Evolutionary conservation across 2,329 filamentous ascomycete species (phyloP).

Genomic region (Aspergillus sp.): DNA sequence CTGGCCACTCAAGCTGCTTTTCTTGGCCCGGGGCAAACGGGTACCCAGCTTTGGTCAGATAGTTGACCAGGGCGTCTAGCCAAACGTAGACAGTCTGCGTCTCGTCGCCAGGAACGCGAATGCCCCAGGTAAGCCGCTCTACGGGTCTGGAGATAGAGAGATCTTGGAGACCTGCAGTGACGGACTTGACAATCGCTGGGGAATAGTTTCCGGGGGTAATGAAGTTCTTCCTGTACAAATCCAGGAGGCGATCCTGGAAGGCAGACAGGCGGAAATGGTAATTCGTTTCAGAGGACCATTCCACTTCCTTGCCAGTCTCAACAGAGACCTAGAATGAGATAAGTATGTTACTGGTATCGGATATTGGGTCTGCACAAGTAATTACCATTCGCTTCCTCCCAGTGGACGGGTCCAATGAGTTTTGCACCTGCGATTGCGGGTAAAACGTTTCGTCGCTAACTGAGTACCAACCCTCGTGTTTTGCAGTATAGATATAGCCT

Average conservation of each 20-base stretch:
- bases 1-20: constrained; percentile 67
- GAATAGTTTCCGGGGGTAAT: constrained; percentile 65
- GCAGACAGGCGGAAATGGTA: constrained; percentile 90
- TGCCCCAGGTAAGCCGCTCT: constrained; percentile 74
- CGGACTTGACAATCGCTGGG: constrained; percentile 69
- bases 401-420: constrained; percentile 67
- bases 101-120: constrained; percentile 74
- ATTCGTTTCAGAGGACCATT: constrained; percentile 88
- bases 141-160: constrained; percentile 79
- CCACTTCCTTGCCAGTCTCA: constrained; percentile 86
- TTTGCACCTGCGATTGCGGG: constrained; percentile 64
- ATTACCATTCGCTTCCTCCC: constrained; percentile 69
- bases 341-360: constrained; percentile 5
- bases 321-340: constrained; percentile 48
- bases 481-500: constrained; percentile 72
- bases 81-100: constrained; percentile 95
- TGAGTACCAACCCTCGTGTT: constrained; percentile 93
- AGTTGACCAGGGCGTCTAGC: constrained; percentile 93
- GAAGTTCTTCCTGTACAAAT: constrained; percentile 75
- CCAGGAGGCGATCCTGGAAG: constrained; percentile 67
- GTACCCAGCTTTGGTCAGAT: constrained; percentile 80
- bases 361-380: neutral
- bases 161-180: constrained; percentile 70
- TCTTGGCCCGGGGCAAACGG: constrained; percentile 60
- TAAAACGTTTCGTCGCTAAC: constrained; percentile 97